Conservation (phyloP, 495 filamentous ascomycete genomes). For the Penicillium antarcticum region DNA sequence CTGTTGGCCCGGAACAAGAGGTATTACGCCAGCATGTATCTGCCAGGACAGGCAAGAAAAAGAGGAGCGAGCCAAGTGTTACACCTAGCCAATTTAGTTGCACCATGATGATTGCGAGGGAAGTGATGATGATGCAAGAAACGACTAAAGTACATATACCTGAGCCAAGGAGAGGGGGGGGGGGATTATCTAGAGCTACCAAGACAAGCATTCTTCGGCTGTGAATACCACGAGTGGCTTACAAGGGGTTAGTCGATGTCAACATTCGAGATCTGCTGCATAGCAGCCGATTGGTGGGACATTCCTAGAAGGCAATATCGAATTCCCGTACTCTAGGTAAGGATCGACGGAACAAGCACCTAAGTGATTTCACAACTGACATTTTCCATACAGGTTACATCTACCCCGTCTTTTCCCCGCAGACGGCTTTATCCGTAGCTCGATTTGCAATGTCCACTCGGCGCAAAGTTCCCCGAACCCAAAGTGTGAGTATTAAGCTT, state of each 20-base stretch:
- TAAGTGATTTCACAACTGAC: constrained; percentile 1
- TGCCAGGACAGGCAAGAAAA: constrained; percentile 18
- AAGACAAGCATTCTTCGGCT: constrained; percentile 5
- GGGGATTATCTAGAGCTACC: too few relatives aligned
- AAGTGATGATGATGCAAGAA: too few relatives aligned
- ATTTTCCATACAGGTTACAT: background rate
- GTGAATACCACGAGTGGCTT: constrained; percentile 7
- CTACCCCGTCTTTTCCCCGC: constrained; percentile 4
- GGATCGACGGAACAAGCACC: constrained; percentile 16
- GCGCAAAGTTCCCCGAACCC: constrained; percentile 13
- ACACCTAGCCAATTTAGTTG: constrained; percentile 9
- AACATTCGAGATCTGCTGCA: background rate
- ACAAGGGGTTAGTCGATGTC: too few relatives aligned
- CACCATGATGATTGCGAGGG: constrained; percentile 11
- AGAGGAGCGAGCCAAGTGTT: constrained; percentile 14
- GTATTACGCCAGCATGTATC: constrained; percentile 55
- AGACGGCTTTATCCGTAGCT: constrained; percentile 6
- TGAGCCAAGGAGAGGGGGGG: background rate
- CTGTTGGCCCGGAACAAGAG: constrained; percentile 49
- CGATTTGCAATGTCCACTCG: background rate
- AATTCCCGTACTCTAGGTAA: constrained; percentile 5
- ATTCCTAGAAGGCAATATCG: constrained; percentile 1
- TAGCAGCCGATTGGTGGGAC: constrained; percentile 21
- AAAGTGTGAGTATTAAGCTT: background rate
- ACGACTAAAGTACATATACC: constrained; percentile 2